phyloP scores from a whole-genome alignment of 257 asterid genomes.

The Perilla frutescens region DNA sequence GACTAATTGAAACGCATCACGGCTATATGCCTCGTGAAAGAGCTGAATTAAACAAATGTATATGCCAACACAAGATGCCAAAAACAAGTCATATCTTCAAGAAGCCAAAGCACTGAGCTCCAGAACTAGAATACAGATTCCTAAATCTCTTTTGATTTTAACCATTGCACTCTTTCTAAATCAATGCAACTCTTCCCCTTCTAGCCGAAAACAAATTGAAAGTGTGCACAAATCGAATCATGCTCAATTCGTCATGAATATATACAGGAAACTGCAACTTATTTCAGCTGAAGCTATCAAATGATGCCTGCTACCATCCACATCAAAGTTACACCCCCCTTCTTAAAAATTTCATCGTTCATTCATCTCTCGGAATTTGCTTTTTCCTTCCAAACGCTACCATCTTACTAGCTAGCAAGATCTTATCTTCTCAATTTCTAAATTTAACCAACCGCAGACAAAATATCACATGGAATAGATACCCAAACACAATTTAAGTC shows the following conservation, averaged over 20 bases:
- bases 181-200: background rate
- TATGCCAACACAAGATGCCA: background rate
- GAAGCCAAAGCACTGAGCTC: background rate
- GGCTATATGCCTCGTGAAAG: background rate
- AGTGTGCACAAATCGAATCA: background rate
- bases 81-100: background rate
- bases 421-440: background rate
- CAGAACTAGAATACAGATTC: background rate
- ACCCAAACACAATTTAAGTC: background rate
- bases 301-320: background rate
- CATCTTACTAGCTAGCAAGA: conserved; percentile 2
- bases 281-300: background rate
- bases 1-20: background rate
- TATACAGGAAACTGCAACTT: background rate
- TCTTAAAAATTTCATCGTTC: background rate
- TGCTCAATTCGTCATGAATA: background rate
- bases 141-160: background rate
- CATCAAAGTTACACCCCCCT: background rate
- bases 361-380: background rate
- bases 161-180: background rate
- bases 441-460: conserved; percentile 4
- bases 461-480: background rate
- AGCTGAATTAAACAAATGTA: background rate
- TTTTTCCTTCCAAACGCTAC: background rate
- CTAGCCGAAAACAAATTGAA: background rate